Conservation (phyloP, 2,329 filamentous ascomycete species). For the Fusarium subtropicale region DNA sequence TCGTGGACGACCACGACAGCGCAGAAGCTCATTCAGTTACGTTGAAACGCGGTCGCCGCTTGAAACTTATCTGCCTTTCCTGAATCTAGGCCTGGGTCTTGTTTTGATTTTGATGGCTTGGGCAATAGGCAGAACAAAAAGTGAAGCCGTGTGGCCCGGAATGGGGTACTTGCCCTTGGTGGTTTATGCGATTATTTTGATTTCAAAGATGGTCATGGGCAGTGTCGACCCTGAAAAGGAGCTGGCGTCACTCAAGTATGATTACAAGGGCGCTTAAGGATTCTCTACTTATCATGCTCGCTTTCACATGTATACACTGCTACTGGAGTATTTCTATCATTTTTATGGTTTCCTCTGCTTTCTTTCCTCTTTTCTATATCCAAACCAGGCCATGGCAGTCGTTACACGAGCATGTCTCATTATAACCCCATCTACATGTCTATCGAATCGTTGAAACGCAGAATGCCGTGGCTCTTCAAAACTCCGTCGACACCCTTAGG, state of each 20-base stretch:
- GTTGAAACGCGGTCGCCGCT: slow-evolving; percentile 58
- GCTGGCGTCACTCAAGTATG: slow-evolving; percentile 71
- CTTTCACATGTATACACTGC: neutral
- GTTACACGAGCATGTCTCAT: slow-evolving; percentile 40
- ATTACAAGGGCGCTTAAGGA: slow-evolving; percentile 74
- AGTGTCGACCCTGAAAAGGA: slow-evolving; percentile 76
- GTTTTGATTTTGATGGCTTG: slow-evolving; percentile 63
- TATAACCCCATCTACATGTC: slow-evolving; percentile 63
- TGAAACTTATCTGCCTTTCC: slow-evolving; percentile 66
- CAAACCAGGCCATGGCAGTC: slow-evolving; percentile 24
- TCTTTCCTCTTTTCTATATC: slow-evolving; percentile 42
- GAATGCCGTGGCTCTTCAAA: slow-evolving; percentile 84
- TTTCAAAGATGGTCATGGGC: slow-evolving; percentile 73
- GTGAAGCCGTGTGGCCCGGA: slow-evolving; percentile 54
- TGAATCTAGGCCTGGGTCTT: slow-evolving; percentile 69
- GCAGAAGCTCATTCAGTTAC: slow-evolving; percentile 41
- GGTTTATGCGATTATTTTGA: slow-evolving; percentile 70
- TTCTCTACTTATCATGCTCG: neutral
- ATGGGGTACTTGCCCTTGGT: slow-evolving; percentile 65
- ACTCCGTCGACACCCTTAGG: slow-evolving; percentile 89
- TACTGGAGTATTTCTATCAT: slow-evolving; percentile 23
- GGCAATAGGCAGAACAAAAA: slow-evolving; percentile 51
- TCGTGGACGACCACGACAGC: slow-evolving; percentile 31
- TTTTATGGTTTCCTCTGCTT: slow-evolving; percentile 6
- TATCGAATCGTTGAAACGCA: slow-evolving; percentile 94